Base-by-base conservation (phyloP, 306 rosid genomes). In the Macrotyloma uniflorum region DNA sequence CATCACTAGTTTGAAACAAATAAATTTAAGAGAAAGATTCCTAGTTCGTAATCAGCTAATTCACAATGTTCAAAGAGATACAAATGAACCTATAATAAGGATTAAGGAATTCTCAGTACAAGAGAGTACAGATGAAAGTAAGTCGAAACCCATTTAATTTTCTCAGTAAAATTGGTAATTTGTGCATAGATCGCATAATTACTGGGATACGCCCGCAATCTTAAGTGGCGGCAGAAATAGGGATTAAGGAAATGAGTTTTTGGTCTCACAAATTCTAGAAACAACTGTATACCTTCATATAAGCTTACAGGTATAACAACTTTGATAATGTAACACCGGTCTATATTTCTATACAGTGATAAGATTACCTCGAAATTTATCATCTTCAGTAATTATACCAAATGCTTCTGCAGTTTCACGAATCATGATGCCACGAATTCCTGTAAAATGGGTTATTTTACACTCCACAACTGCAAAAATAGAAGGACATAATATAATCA, bases 331-430 rank as follows among this genome's bases (percentile, higher is more conserved):
- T 64, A n/a, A 65, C 61, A 78, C 32, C 30, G 45, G 26, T 35
- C 83, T 72, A n/a, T 67, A 50, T 45, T 59, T 69, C 46, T 53
- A 74, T 24, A 30, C 11, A 47, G 77, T 14, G 68, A 35, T 65
- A 66, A 42, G 73, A 65, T 69, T 86, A 95, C 99, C 98, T 81
- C 67, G 81, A 54, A 88, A 85, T 49, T 83, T 86, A 71, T 93
- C 69, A 72, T 89, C 87, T 81, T 86, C 84, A 5, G 96, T 89
- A 58, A 95, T 68, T 42, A 95, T 84, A 72, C 97, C 98, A 78
- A 93, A 93, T 2, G 90, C 81, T 87, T 95, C 97, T 14, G 94
- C 87, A 40, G 96, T 95, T 86, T 95, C 98, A 74, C 91, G 88
- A 74, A 93, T 91, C 91, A 95, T 83, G 75, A 92, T 87, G 33